phyloP scores from a whole-genome alignment of 331 rosid species.

The Erythrophleum ivorense region DNA sequence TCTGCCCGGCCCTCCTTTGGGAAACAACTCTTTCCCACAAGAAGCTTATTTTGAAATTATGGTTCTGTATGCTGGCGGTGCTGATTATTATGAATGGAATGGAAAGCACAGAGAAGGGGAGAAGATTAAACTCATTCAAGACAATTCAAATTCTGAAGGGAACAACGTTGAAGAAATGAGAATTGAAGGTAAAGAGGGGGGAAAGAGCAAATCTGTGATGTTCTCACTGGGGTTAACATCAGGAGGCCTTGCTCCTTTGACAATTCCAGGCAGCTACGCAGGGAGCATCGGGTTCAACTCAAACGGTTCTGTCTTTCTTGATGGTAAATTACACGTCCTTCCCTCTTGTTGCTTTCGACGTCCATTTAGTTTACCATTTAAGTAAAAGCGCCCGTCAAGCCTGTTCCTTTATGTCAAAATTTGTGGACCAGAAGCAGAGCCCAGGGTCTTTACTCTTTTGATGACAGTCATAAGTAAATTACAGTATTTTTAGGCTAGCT shows the following conservation, averaged over 20 bases:
- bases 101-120: conserved; percentile 68
- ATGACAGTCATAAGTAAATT: neutral
- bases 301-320: conserved; percentile 80
- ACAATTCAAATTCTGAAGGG: conserved; percentile 41
- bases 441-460: neutral
- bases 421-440: too few relatives aligned
- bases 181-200: conserved; percentile 45
- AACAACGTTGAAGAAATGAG: conserved; percentile 53
- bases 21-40: conserved; percentile 82
- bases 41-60: conserved; percentile 93
- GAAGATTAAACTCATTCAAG: conserved; percentile 68
- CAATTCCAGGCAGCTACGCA: conserved; percentile 71
- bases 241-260: conserved; percentile 61
- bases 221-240: conserved; percentile 77
- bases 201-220: conserved; percentile 49
- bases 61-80: conserved; percentile 43
- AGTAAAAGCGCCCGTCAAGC: too few relatives aligned
- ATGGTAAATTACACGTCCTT: conserved; percentile 59
- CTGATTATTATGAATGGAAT: conserved; percentile 39
- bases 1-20: conserved; percentile 85
- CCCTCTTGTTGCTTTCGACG: conserved; percentile 15
- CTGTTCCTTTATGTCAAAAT: too few relatives aligned
- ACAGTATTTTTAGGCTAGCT: neutral
- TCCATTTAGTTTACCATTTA: conserved; percentile 18
- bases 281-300: conserved; percentile 92